Evolutionary conservation across 331 rosid species (phyloP), one percentile per base, ranked within the genome.

Genomic region (Phaseolus coccineus): DNA sequence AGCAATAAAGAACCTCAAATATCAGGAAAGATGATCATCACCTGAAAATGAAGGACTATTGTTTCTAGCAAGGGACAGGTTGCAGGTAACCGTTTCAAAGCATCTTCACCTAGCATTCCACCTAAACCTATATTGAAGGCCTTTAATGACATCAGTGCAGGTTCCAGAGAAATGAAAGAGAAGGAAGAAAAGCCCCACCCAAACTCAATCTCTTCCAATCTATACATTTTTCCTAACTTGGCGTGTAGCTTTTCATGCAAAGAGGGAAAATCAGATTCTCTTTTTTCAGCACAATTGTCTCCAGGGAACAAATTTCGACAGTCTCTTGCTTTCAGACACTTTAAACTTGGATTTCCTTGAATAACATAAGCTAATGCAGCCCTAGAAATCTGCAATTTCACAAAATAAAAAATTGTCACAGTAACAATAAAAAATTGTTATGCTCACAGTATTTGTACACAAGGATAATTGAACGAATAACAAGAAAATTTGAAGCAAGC

Each of bases 161-260:
- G 89, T 83, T 84, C 86, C 81, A 93, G 79, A 85, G 87, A 89
- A 76, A 85, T 88, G 51, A 91, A 63, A 50, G 94, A 93, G 56
- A 83, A 25, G 85, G 69, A 83, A 76, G 93, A 88, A 85, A 93
- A 84, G 67, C 94, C 97, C 97, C 97, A 93, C 47, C 97, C 97
- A 79, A 93, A 52, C 57, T 84, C 81, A 73, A 91, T 75, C 82
- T 88, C 97, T 81, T 89, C 94, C 86, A 93, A 83, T 63, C 69
- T 81, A 84, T 87, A 69, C 72, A 77, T 82, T 73, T 84, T 87
- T 51, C 93, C 89, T 69, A 89, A 82, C 59, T 73, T 86, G 72
- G 79, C 52, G 37, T 76, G 81, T 25, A 85, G 78, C 83, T 77
- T 87, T 76, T 87, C 85, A 80, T 73, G 73, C 40, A 35, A 71